Evolutionary conservation across 345 rosid species (phyloP).

Genomic region (Populus nigra): DNA sequence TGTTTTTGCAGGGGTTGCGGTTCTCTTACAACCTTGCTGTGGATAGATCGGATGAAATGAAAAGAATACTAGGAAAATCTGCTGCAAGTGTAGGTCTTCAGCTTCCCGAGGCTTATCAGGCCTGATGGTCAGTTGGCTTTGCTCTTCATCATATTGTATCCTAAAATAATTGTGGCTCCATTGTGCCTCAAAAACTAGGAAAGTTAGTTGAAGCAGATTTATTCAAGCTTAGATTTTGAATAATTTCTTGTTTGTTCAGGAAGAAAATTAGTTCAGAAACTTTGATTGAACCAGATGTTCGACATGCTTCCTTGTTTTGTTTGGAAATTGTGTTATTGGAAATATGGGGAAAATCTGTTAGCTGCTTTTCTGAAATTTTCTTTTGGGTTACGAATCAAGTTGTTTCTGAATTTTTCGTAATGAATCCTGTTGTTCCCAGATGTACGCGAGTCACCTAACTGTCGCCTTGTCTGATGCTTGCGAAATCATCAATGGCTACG

Average conservation of each 20-base stretch:
- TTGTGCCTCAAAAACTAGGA: neutral
- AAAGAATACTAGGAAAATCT: conserved; percentile 64
- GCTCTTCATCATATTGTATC: neutral
- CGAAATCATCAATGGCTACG: neutral
- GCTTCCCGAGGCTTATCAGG: conserved; percentile 75
- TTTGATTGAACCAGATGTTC: neutral
- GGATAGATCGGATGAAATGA: conserved; percentile 82
- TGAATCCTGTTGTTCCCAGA: neutral
- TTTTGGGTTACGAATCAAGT: neutral
- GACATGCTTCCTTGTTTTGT: neutral
- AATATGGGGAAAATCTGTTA: neutral
- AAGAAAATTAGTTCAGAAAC: neutral
- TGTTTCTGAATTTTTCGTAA: neutral
- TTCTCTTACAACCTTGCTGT: conserved; percentile 91
- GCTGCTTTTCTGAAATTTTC: neutral
- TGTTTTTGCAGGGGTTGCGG: conserved; percentile 56
- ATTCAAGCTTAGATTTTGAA: neutral
- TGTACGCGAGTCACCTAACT: neutral
- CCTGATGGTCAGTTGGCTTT: conserved; percentile 37
- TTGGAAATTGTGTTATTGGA: neutral
- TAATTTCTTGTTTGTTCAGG: neutral
- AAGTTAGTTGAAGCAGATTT: neutral
- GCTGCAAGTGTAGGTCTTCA: conserved; percentile 93
- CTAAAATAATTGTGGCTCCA: neutral
- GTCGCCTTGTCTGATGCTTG: neutral